Base-by-base conservation (phyloP, 1,284 basidiomycete genomes). In the Trichosporon faecale region DNA sequence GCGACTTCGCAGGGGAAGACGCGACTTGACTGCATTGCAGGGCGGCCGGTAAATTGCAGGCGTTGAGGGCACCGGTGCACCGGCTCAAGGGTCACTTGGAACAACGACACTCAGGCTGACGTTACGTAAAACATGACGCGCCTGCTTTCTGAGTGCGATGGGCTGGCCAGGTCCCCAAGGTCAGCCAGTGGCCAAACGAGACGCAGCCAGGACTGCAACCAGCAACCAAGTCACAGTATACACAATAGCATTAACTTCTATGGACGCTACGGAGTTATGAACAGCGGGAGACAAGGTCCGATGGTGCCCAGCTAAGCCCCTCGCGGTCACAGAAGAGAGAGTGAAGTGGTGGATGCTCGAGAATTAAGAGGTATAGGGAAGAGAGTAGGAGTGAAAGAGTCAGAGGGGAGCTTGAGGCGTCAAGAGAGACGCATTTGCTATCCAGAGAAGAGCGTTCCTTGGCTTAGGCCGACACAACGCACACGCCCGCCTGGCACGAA, bases 401-500 rank as follows among this genome's bases (percentile, higher is more conserved):
- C 16, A 14, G 25, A 18, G 14, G 25, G 2, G 57, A 7, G 57
- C 18, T 31, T 8, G n/a, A 61, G 14, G 29, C 57, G 18, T 7
- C 21, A 3, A 61, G 57, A 29, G 40, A 3, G 21, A 66, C 25
- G 52, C 74, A 75, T 6, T 25, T 23, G 66, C 70, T 66, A 35
- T 68, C 55, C 25, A 8, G 7, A 9, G 70, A 46, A 23, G 44
- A 35, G 64, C 49, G 70, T 23, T 70, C 69, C 2, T 55, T 27
- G 37, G 27, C 63, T 71, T 72, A 75, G 16, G 29, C 46, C 7
- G 49, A 27, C 35, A 66, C 68, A 3, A 64, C 57, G 65, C 74
- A 75, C 33, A 67, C 4, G 57, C 72, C 72, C 16, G 11, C 8
- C 8, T 60, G 12, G 66, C 74, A 75, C 23, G 72, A 72, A 29